Evolutionary conservation across 1,284 basidiomycete species (phyloP), one percentile per base, ranked within the genome.

Genomic region (Boletus semigastroideus): DNA sequence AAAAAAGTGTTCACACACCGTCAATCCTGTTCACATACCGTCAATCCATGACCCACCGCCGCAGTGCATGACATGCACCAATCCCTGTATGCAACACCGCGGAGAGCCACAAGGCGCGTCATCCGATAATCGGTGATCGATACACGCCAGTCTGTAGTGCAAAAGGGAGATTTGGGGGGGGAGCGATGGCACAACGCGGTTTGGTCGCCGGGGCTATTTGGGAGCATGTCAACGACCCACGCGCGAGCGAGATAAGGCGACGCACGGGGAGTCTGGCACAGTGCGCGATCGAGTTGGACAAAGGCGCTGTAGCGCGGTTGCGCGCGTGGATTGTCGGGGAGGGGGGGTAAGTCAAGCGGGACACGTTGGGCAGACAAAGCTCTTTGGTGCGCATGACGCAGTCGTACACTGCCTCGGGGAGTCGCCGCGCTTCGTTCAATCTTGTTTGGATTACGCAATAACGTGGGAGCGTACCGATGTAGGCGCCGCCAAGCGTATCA

Each of bases 301-400:
- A 91, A 90, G 2, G 82, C 82, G 31, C 77, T 86, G 65, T 89
- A 90, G 20, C 87, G 79, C 64, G n/a, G n/a, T 86, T 89, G 57
- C 86, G 79, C 0, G 77, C 75, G 54, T 86, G 84, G 38, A 90
- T 84, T 83, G 53, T 4, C 17, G 37, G 3, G 11, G n/a, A 22
- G 22, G 22, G 3, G 22, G 22, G 22, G 22, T 22, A 22, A 5
- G 22, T 22, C 22, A 22, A 22, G 11, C 22, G 5, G 22, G 22
- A 5, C 22, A 22, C 22, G 22, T 22, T 22, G 22, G 22, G 22
- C 22, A 9, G 33, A 51, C 60, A 0, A 20, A 76, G 79, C 70
- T 84, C 82, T 63, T 79, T 82, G 0, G 83, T 86, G 31, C 73
- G 78, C 48, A 87, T 82, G 9, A 75, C 79, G 60, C 82, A 84